Evolutionary conservation across 306 rosid genomes (phyloP).

Genomic region (Quercus aquifolioides): DNA sequence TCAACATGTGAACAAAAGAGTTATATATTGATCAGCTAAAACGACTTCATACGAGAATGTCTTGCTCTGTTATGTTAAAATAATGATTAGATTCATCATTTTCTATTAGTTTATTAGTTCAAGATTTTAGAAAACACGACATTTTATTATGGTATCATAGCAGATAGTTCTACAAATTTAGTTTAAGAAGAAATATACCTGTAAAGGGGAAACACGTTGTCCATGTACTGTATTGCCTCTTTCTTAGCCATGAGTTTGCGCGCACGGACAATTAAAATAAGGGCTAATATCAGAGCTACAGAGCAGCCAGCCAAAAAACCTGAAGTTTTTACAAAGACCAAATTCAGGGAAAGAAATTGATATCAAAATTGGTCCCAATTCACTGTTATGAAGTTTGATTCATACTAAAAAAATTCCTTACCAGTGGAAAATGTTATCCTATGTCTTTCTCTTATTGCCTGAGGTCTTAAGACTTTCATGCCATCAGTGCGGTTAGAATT

Average conservation of each 20-base stretch:
- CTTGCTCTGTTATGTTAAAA: no score
- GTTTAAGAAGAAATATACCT: constrained; percentile 35
- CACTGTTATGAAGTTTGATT: no score
- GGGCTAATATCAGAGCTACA: constrained; percentile 46
- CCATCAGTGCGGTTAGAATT: constrained; percentile 64
- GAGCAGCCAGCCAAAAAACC: constrained; percentile 74
- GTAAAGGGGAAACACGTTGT: constrained; percentile 68
- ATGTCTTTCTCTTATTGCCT: constrained; percentile 55
- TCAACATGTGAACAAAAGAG: neutral
- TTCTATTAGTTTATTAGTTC: no score
- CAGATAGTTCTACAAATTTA: neutral
- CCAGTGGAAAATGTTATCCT: constrained; percentile 61
- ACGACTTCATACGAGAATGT: no score
- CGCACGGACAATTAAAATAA: constrained; percentile 39
- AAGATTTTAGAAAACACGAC: no score
- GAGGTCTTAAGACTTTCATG: constrained; percentile 57
- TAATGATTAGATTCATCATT: no score
- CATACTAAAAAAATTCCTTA: constrained; percentile 3
- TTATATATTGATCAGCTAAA: no score
- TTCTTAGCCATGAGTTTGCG: constrained; percentile 26
- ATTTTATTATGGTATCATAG: no score
- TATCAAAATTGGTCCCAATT: no score
- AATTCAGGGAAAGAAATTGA: neutral
- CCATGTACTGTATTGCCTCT: constrained; percentile 50
- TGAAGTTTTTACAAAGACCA: constrained; percentile 17